Evolutionary conservation across 805 yeast genomes (phyloP), one percentile per base, ranked within the genome.

Genomic region (Grigorovia jiainica): DNA sequence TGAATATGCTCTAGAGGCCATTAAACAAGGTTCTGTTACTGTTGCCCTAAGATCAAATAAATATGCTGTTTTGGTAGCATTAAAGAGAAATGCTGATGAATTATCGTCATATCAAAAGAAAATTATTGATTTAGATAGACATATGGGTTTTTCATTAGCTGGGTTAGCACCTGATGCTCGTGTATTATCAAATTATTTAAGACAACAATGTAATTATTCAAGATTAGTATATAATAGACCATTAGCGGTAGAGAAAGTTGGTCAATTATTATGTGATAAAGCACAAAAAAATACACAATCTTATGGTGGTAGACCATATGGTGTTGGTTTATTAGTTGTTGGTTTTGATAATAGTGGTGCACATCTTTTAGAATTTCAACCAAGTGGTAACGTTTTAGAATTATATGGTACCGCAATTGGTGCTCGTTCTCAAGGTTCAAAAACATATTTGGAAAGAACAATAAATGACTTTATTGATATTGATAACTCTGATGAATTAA

Each of bases 121-220:
- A 62, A 73, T 92, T 54, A 82, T 90, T 61, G 81, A 84, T 60
- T 80, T 94, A 43, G 99, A 92, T 61, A 82, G 81, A 47, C 97
- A 92, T 61, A 66, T 92, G 73, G 99, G 97, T 27, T 73, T 92
- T 49, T 96, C 96, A 1, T 72, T 92, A 43, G 96, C 99, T 1
- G 99, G 99, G 8, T 76, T 92, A 55, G 97, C 97, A 0, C 97
- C 99, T 15, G 99, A 92, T 61, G 98, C 97, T 19, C 75, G 99
- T 51, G 95, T 92, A 31, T 72, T 92, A 52, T 80, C 95, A 39
- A 92, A 87, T 60, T 89, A 71, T 64, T 70, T 92, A 54, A 78
- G 97, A 61, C 87, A 86, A 54, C 92, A 89, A 57, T 94, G 97
- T 40, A 82, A 90, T 80, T 76, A 81, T 49, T 82, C 90, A 27